Base-by-base conservation (phyloP, 2,329 filamentous ascomycete species). In the Pseudomassariella vexata region DNA sequence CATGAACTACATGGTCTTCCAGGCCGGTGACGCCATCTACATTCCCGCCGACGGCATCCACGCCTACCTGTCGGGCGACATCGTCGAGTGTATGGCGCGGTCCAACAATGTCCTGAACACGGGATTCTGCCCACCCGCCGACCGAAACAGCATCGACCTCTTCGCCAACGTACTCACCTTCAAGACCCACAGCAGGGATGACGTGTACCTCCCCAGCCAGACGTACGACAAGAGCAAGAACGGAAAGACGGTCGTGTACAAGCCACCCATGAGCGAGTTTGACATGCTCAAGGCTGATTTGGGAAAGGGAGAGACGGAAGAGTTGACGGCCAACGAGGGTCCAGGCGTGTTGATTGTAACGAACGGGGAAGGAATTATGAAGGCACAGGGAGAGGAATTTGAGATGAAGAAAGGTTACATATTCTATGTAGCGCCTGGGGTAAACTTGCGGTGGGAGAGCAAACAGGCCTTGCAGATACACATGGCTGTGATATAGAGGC, bases 61-160 rank as follows among this genome's bases (percentile, higher is more conserved):
- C 48, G 82, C 82, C 0, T 87, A 85, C 48, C 62, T 87, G 0
- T 70, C 70, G 4, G 83, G 83, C 3, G 76, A 86, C 49, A 85
- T 87, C 31, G 76, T 87, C 45, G 82, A 87, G 55, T 86, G 82
- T 57, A 87, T 87, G 82, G 82, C 82, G 2, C 70, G 81, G 6
- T 78, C 70, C 14, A 79, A 87, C 60, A 85, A 86, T 36, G 82
- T 88, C 2, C 64, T 88, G 30, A 85, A 84, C 53, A 76, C 74
- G 0, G 82, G 83, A 0, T 85, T 89, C 62, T 87, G 81, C 44
- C 81, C 82, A 0, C 65, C 65, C 2, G 71, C 75, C 0, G 76
- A 84, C 28, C 67, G 80, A 9, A 71, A 84, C 47, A 75, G 65
- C 25, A 63, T 79, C 16, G 77, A 84, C 12, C 52, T 79, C 18